Percentiles rank a stretch among this genome's conserved stretches.
Evolutionary conservation across 495 filamentous ascomycete genomes (phyloP).

Genomic region (Schizothecium vesticola): DNA sequence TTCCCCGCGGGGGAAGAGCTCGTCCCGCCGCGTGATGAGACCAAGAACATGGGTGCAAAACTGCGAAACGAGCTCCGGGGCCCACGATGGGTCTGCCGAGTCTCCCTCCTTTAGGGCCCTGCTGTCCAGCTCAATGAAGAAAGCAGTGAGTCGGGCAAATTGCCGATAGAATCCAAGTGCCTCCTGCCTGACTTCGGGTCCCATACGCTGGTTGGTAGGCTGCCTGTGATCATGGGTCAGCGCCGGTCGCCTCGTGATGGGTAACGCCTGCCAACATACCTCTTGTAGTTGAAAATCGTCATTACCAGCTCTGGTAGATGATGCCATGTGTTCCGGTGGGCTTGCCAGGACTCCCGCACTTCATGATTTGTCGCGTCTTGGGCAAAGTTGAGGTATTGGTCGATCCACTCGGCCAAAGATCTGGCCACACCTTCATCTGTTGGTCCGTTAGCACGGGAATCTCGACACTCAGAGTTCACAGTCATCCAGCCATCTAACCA

Average conservation of each 20-base stretch:
- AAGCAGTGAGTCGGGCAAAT: slow-evolving; percentile 26
- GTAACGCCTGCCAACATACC: slow-evolving; percentile 1
- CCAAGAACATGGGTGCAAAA: slow-evolving; percentile 26
- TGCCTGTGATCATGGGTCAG: not conserved
- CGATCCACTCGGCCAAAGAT: slow-evolving; percentile 40
- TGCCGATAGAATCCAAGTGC: slow-evolving; percentile 30
- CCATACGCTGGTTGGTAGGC: not conserved
- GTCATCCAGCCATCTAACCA: no score
- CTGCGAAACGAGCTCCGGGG: slow-evolving; percentile 27
- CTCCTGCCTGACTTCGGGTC: slow-evolving; percentile 10
- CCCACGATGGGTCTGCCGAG: slow-evolving; percentile 6
- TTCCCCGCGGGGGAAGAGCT: slow-evolving; percentile 14
- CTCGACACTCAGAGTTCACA: slow-evolving; percentile 23
- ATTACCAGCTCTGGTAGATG: slow-evolving; percentile 18
- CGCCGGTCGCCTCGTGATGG: not conserved
- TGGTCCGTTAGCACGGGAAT: not conserved
- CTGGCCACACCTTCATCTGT: slow-evolving; percentile 36
- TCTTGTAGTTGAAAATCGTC: slow-evolving; percentile 19
- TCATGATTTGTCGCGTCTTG: slow-evolving; percentile 15
- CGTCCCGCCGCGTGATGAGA: slow-evolving; percentile 29
- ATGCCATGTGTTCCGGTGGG: slow-evolving; percentile 36
- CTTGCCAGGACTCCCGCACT: slow-evolving; percentile 33
- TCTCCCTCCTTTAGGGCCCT: slow-evolving; percentile 2
- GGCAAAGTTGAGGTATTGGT: slow-evolving; percentile 33
- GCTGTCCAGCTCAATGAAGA: slow-evolving; percentile 29